Conservation (phyloP, 2,329 filamentous ascomycete species). For the Arthroderma uncinatum region DNA sequence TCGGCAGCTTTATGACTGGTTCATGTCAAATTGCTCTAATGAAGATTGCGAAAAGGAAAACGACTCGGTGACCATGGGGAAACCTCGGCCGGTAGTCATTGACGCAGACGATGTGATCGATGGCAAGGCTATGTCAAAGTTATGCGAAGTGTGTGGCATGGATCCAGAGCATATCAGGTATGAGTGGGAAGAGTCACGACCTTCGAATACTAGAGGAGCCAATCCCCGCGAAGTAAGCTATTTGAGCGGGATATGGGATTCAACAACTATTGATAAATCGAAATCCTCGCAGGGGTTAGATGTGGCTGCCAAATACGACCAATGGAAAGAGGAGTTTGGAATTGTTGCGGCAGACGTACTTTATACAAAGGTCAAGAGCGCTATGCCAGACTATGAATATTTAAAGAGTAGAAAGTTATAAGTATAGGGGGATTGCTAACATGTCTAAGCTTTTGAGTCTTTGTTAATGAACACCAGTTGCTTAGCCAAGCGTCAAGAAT, state of each 20-base stretch:
- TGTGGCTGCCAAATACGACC: constrained; percentile 17
- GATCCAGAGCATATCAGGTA: constrained; percentile 23
- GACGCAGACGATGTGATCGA: constrained; percentile 32
- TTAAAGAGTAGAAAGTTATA: constrained; percentile 17
- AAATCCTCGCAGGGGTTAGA: constrained; percentile 26
- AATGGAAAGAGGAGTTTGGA: constrained; percentile 30
- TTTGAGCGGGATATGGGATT: constrained; percentile 1
- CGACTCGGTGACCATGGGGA: neutral
- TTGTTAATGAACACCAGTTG: too few species aligned
- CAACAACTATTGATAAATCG: constrained; percentile 11
- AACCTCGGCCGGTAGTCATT: constrained; percentile 20
- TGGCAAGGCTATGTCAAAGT: constrained; percentile 18
- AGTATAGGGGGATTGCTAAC: too few species aligned
- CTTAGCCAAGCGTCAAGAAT: too few species aligned
- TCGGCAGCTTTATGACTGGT: constrained; percentile 28
- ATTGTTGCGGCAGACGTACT: constrained; percentile 18
- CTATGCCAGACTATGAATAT: constrained; percentile 33
- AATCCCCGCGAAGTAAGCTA: constrained; percentile 1
- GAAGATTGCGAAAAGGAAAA: neutral
- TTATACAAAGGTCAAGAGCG: constrained; percentile 19
- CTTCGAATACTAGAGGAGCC: neutral
- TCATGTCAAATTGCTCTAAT: constrained; percentile 16
- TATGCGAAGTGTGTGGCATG: constrained; percentile 23
- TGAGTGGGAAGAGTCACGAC: constrained; percentile 20
- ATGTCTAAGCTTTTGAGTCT: too few species aligned